These are phyloP conservation scores for Trichoderma sp. DNA, from an alignment of 2,329 filamentous ascomycete species.

Conservation along the genomic window DNA sequence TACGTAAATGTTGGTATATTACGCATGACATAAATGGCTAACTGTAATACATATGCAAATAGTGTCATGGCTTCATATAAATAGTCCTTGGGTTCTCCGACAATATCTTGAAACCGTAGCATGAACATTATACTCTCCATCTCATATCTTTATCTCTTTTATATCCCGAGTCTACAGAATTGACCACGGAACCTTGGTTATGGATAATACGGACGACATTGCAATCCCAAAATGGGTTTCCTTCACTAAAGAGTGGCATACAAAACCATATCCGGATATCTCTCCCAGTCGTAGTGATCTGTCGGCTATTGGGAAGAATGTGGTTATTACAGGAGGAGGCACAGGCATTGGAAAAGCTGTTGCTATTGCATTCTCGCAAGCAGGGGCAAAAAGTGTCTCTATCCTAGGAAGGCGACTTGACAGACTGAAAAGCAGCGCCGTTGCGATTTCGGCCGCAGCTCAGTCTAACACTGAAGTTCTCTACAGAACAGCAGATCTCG, in stretches of 20 bases:
- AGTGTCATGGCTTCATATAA: not conserved
- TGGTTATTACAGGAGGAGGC: not conserved
- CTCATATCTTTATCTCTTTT: not conserved
- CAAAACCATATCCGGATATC: not conserved
- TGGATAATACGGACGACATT: not conserved
- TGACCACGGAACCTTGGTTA: not conserved
- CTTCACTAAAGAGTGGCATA: not conserved
- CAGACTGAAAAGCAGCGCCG: not conserved
- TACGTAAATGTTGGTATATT: too few species aligned
- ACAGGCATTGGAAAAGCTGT: conserved; percentile 6
- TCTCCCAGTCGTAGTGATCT: not conserved
- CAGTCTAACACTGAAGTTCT: not conserved
- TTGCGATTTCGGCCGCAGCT: not conserved
- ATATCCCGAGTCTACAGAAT: not conserved
- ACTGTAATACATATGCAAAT: not conserved
- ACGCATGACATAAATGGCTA: not conserved
- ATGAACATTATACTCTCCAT: too few species aligned
- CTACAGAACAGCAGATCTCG: not conserved
- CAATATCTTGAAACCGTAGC: not conserved
- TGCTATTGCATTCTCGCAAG: not conserved
- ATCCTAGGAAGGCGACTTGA: not conserved
- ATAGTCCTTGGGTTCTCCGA: not conserved
- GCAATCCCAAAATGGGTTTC: not conserved
- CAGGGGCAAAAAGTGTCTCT: not conserved
- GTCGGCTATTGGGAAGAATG: not conserved